Conservation (phyloP, 345 rosid genomes). For the Corchorus capsularis region DNA sequence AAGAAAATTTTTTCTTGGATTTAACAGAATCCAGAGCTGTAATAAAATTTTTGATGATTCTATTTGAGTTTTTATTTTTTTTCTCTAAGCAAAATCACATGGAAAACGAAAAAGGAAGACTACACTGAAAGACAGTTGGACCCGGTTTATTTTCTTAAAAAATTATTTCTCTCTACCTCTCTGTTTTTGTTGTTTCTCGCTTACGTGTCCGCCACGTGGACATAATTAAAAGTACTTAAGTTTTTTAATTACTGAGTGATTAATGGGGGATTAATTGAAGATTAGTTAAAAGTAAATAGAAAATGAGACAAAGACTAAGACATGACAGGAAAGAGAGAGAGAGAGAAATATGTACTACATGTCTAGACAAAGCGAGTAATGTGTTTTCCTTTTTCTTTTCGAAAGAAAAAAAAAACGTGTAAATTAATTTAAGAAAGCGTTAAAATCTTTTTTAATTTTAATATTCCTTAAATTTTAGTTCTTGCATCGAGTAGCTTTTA, state of each 20-base stretch:
- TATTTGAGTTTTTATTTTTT: not conserved
- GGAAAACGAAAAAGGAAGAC: not conserved
- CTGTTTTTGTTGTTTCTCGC: not conserved
- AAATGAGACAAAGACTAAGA: too few species aligned
- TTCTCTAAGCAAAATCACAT: not conserved
- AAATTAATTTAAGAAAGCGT: too few species aligned
- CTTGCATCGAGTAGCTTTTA: too few species aligned
- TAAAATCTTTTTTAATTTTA: too few species aligned
- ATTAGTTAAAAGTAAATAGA: too few species aligned
- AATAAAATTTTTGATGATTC: constrained; percentile 1
- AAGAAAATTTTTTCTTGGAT: not conserved
- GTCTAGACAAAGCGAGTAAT: too few species aligned
- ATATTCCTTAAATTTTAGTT: too few species aligned
- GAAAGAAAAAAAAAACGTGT: too few species aligned
- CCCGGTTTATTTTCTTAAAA: not conserved
- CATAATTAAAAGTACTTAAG: not conserved
- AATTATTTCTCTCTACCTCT: not conserved
- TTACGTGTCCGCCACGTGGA: constrained; percentile 3
- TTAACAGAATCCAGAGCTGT: not conserved
- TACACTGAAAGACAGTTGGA: not conserved
- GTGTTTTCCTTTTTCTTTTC: too few species aligned
- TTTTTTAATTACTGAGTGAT: not conserved
- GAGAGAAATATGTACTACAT: too few species aligned
- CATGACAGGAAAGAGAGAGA: too few species aligned
- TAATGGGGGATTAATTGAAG: too few species aligned